Evolutionary conservation across 768 basidiomycete species (phyloP), one percentile per base, ranked within the genome.

Genomic region (Exidia glandulosa): DNA sequence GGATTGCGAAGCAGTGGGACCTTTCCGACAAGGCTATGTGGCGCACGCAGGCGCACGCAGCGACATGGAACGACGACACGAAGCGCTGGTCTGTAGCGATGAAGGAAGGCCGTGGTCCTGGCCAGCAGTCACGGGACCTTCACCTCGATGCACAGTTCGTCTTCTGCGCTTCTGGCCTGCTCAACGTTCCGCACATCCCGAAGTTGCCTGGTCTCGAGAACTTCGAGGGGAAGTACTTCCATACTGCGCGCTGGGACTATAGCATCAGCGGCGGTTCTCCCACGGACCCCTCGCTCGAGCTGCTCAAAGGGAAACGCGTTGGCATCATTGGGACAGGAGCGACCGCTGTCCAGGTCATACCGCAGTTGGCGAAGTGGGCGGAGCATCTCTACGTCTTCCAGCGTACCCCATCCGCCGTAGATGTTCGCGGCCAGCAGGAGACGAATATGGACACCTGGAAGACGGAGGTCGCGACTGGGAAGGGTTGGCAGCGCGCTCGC

Each of bases 271-370:
- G 41, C 41, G 41, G 41, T 23, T 45, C 41, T 14, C 60, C 60
- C 10, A 23, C 59, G 25, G 57, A 61, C 33, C 57, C 14, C 9
- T n/a, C 34, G n/a, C 19, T 59, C 19, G 16, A 10, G 5, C 19
- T 14, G 10, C 32, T 57, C n/a, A 32, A 19, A n/a, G 60, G 60
- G 19, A 45, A 57, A 30, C n/a, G 25, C 12, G 56, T 61, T 5
- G 60, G 30, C 32, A 41, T 61, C 60, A 57, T 57, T 25, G 56
- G 57, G 19, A 61, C 57, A 19, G 57, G 57, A 13, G 57, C 57
- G 29, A 58, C 33, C 3, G 57, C 32, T 2, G 30, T 58, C 30
- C 57, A 58, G 41, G 34, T 61, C 57, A n/a, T 36, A 19, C 60
- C 58, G 36, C 58, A 61, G 45, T 31, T 36, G 10, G 60, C 58